Base-by-base conservation (phyloP, 208 protist genomes). In the Crithidia thermophila region DNA sequence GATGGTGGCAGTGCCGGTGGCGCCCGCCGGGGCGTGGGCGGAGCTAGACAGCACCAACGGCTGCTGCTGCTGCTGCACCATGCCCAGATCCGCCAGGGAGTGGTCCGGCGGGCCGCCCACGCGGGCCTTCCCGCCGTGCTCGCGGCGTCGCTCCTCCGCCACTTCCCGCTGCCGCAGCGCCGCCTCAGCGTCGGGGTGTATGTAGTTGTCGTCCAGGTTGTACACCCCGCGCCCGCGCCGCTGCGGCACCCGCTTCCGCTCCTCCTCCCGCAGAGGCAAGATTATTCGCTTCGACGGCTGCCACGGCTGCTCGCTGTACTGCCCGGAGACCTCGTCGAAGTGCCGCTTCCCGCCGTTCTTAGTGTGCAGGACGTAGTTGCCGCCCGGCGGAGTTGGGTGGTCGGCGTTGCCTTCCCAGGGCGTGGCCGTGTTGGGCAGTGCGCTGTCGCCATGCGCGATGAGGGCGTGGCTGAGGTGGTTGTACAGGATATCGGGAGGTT, bases 341-440 rank as follows among this genome's bases (percentile, higher is more conserved):
- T 94, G 89, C n/a, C 89, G 75, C 34, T 77, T 71, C 11, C 89
- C 89, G n/a, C 81, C 81, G 39, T 85, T 76, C 27, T 75, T 81
- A 4, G 65, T 68, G 64, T 94, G 78, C 20, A 94, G 62, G 10
- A 94, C 64, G 63, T 90, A 91, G 49, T 81, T 74, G 50, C 55
- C 74, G 11, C 72, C 77, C 0, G 55, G 69, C 30, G 61, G 69
- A 14, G 30, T 18, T 27, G 61, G 55, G 74, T 64, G 25, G 31
- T 66, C 21, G 0, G 67, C 58, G 25, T 39, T 70, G 13, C 58
- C 56, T 1, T 49, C 51, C 56, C 46, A 78, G 9, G 63, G 64
- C 42, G 40, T 40, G 8, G 16, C 23, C 20, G 23, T 64, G 27
- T 7, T 8, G 53, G 56, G 49, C 33, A n/a, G n/a, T n/a, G 57